Percentiles rank a stretch among this genome's conserved stretches.
Evolutionary conservation across 2,329 filamentous ascomycete species (phyloP).

Genomic region (Neonectria coccinea): DNA sequence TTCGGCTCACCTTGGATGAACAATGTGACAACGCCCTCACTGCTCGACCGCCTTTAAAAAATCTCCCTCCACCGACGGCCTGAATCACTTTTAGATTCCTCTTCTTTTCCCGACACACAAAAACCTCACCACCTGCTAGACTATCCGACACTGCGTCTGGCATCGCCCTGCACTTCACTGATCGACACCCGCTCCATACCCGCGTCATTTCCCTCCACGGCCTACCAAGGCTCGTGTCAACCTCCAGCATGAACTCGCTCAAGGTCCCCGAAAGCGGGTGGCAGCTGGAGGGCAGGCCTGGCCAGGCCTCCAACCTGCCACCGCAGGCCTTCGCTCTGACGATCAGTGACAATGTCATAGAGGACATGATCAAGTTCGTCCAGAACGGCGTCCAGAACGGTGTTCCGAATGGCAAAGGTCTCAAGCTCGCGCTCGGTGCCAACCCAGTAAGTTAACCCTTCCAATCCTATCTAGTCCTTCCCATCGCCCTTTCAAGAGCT

Average conservation of each 20-base stretch:
- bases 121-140: constrained; percentile 25
- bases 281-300: constrained; percentile 64
- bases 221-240: constrained; percentile 44
- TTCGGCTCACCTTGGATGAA: constrained; percentile 44
- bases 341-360: constrained; percentile 68
- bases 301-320: constrained; percentile 58
- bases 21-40: constrained; percentile 43
- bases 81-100: constrained; percentile 14
- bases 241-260: constrained; percentile 63
- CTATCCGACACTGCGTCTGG: constrained; percentile 27
- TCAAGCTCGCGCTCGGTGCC: constrained; percentile 68
- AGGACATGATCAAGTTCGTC: constrained; percentile 71
- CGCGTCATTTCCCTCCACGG: constrained; percentile 47
- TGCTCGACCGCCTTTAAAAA: constrained; percentile 32
- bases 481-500: background rate
- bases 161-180: constrained; percentile 30
- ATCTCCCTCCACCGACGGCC: constrained; percentile 16
- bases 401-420: constrained; percentile 58
- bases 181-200: constrained; percentile 42
- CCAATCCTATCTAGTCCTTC: constrained; percentile 32
- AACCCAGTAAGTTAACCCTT: constrained; percentile 65
- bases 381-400: constrained; percentile 47
- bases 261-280: constrained; percentile 69
- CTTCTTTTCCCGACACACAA: constrained; percentile 4
- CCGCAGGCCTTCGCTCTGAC: constrained; percentile 69